Percentiles rank a stretch among this genome's conserved stretches.
Conservation (phyloP, 208 protist species). For the Wallacemonas sp. region DNA sequence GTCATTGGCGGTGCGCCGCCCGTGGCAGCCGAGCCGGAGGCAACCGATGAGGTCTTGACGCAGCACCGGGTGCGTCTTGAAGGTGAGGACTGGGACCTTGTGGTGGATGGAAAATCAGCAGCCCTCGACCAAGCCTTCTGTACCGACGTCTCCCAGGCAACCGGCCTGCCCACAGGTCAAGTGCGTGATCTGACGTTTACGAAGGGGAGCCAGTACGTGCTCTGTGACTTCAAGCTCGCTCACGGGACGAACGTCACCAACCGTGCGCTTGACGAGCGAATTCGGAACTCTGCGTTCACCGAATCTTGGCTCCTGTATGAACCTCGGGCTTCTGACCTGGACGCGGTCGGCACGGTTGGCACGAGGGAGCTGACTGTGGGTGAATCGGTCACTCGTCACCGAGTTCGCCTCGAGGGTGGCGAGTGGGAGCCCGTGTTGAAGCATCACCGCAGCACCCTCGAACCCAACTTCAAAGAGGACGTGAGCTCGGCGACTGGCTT, state of each 20-base stretch:
- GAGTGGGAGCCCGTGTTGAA: slow-evolving; percentile 22
- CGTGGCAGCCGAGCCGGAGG: neutral
- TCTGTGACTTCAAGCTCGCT: slow-evolving; percentile 10
- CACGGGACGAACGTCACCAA: neutral
- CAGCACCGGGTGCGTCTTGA: slow-evolving; percentile 16
- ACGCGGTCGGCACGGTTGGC: neutral
- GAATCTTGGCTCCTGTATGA: slow-evolving; percentile 21
- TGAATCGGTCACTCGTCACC: slow-evolving; percentile 12
- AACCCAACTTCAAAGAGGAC: slow-evolving; percentile 32
- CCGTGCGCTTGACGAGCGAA: slow-evolving; percentile 8
- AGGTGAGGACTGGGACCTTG: slow-evolving; percentile 12
- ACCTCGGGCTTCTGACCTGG: neutral
- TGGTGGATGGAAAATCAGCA: neutral
- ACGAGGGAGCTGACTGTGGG: neutral
- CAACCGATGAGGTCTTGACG: neutral
- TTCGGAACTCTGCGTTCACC: slow-evolving; percentile 10
- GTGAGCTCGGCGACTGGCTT: slow-evolving; percentile 17
- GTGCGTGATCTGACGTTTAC: slow-evolving; percentile 7
- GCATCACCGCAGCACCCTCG: slow-evolving; percentile 17
- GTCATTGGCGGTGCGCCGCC: neutral
- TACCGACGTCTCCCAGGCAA: slow-evolving; percentile 1
- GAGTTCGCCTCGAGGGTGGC: slow-evolving; percentile 15
- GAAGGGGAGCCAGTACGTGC: neutral
- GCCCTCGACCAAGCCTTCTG: slow-evolving; percentile 3
- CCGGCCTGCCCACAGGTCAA: neutral